These are phyloP conservation scores for Claviceps paspali DNA, from an alignment of 2,329 filamentous ascomycete genomes.

Conservation along the genomic window DNA sequence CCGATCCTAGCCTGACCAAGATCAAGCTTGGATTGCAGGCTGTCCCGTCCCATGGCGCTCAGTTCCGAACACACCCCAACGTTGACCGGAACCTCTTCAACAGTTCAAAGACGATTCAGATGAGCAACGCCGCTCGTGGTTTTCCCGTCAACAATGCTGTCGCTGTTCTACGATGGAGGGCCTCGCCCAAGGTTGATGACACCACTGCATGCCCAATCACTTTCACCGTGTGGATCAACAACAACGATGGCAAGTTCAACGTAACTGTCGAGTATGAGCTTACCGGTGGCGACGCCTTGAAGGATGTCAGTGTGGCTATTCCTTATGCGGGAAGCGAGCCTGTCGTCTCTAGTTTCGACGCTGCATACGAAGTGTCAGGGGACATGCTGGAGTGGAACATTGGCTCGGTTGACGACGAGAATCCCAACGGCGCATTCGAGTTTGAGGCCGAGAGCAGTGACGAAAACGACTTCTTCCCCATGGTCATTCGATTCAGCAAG, in stretches of 20 bases:
- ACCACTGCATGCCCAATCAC: conserved; percentile 74
- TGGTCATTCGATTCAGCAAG: conserved; percentile 83
- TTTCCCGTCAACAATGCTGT: conserved; percentile 94
- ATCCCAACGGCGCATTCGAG: conserved; percentile 76
- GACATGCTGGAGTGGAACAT: conserved; percentile 92
- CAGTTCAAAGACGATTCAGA: conserved; percentile 68
- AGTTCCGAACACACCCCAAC: conserved; percentile 92
- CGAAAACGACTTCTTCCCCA: conserved; percentile 95
- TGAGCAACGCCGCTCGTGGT: conserved; percentile 72
- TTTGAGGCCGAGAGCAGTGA: conserved; percentile 81
- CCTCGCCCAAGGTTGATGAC: conserved; percentile 67
- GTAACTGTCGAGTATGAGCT: conserved; percentile 94
- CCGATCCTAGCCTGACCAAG: conserved; percentile 78
- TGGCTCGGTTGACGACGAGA: conserved; percentile 69
- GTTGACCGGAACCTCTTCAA: conserved; percentile 84
- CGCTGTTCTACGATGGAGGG: conserved; percentile 84
- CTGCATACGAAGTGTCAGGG: conserved; percentile 82
- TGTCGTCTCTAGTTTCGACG: conserved; percentile 81
- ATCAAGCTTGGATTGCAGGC: conserved; percentile 71
- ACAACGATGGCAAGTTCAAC: conserved; percentile 67
- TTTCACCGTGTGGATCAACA: conserved; percentile 96
- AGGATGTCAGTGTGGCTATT: conserved; percentile 75
- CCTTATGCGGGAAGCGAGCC: conserved; percentile 79
- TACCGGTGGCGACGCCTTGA: conserved; percentile 61
- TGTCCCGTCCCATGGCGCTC: conserved; percentile 64